A percentile compares a stretch with the other conserved stretches of the same genome.
phyloP scores from a whole-genome alignment of 1,284 basidiomycete species.

The Moesziomyces antarcticus region DNA sequence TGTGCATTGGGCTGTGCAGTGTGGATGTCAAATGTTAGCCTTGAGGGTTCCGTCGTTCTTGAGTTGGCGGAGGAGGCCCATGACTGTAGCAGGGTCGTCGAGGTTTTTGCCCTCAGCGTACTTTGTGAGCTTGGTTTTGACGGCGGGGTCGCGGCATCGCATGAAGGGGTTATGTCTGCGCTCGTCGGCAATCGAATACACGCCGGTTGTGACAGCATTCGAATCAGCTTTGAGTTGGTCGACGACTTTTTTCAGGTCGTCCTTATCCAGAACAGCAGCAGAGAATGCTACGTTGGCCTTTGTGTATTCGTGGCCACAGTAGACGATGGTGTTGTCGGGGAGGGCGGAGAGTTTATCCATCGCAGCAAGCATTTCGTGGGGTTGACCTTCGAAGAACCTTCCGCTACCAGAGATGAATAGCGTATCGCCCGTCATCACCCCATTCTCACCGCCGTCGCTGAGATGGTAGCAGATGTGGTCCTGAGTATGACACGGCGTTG shows the following conservation, averaged over 20 bases:
- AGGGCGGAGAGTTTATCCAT: conserved; percentile 77
- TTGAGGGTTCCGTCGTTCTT: conserved; percentile 75
- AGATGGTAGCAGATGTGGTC: conserved; percentile 93
- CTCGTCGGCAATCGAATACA: conserved; percentile 85
- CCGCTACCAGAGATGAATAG: conserved; percentile 93
- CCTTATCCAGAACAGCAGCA: conserved; percentile 73
- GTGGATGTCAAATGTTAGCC: conserved; percentile 53
- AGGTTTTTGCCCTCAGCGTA: conserved; percentile 34
- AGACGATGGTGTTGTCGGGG: conserved; percentile 83
- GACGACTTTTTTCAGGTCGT: conserved; percentile 72
- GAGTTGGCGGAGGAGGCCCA: conserved; percentile 79
- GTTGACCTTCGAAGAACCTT: conserved; percentile 94
- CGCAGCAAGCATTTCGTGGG: conserved; percentile 84
- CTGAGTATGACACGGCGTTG: conserved; percentile 95
- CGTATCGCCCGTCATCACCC: conserved; percentile 93
- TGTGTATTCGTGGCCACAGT: conserved; percentile 80
- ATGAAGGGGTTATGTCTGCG: conserved; percentile 71
- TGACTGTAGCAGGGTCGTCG: conserved; percentile 73
- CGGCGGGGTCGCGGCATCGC: conserved; percentile 54
- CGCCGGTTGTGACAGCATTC: conserved; percentile 75
- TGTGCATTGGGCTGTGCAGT: not conserved
- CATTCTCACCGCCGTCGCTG: conserved; percentile 72
- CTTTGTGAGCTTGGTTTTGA: conserved; percentile 67
- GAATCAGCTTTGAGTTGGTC: conserved; percentile 70
- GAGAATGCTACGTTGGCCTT: conserved; percentile 66